These are phyloP conservation scores for Fusarium fujikuroi DNA, from an alignment of 2,329 filamentous ascomycete species.

Conservation along the genomic window DNA sequence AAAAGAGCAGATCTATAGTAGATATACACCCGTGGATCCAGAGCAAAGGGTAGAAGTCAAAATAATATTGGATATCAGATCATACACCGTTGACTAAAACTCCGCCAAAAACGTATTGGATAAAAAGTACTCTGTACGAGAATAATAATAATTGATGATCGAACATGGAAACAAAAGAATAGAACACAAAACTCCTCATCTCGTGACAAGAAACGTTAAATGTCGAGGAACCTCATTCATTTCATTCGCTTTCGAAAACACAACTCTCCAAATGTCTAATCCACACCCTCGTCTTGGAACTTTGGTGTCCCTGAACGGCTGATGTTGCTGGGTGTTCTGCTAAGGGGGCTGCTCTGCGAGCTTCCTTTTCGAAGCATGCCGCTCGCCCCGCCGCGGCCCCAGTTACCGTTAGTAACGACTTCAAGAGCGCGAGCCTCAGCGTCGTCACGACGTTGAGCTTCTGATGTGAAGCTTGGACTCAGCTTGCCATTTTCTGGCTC, in stretches of 20 bases:
- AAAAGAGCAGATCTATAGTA: not conserved
- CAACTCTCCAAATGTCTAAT: slow-evolving; percentile 35
- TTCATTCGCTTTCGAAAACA: slow-evolving; percentile 30
- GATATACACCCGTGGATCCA: not conserved
- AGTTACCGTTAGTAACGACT: slow-evolving; percentile 54
- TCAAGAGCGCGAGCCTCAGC: slow-evolving; percentile 59
- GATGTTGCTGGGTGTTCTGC: slow-evolving; percentile 25
- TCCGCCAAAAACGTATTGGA: not conserved
- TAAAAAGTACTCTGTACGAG: slow-evolving; percentile 20
- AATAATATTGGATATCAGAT: slow-evolving; percentile 20
- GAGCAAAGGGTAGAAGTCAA: not conserved
- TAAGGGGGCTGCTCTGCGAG: slow-evolving; percentile 29
- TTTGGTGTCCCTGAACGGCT: slow-evolving; percentile 34
- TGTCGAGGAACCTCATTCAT: slow-evolving; percentile 11
- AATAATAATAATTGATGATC: slow-evolving; percentile 7
- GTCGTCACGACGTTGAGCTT: slow-evolving; percentile 51
- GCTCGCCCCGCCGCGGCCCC: slow-evolving; percentile 55
- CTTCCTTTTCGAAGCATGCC: slow-evolving; percentile 55
- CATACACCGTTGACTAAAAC: slow-evolving; percentile 6
- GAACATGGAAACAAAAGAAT: slow-evolving; percentile 8
- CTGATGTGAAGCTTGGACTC: slow-evolving; percentile 53
- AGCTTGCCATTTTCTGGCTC: slow-evolving; percentile 51
- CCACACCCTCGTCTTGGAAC: slow-evolving; percentile 49
- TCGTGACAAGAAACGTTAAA: slow-evolving; percentile 33
- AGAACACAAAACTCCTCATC: slow-evolving; percentile 32